A percentile compares a stretch with the other conserved stretches of the same genome.
Evolutionary conservation across 768 basidiomycete species (phyloP).

Genomic region (Phallus indusiatus): DNA sequence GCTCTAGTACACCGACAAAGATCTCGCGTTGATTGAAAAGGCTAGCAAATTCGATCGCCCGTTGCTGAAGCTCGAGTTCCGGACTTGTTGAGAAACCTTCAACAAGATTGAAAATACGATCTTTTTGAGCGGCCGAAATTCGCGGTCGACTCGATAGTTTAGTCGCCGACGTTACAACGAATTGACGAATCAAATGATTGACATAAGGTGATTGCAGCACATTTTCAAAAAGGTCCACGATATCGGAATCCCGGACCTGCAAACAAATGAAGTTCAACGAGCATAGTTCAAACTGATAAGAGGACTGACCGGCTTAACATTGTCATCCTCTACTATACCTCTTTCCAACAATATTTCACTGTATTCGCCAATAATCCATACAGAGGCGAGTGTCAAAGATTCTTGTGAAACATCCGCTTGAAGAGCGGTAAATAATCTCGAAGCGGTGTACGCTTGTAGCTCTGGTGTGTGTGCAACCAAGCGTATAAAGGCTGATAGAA

Average conservation of each 20-base stretch:
- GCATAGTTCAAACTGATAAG: neutral
- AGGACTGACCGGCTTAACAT: constrained; percentile 49
- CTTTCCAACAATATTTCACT: constrained; percentile 82
- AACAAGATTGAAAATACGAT: constrained; percentile 69
- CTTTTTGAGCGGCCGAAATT: constrained; percentile 56
- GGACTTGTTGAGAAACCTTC: constrained; percentile 78
- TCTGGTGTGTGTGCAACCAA: constrained; percentile 96
- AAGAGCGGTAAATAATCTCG: constrained; percentile 81
- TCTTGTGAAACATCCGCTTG: constrained; percentile 93
- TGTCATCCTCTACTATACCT: constrained; percentile 73
- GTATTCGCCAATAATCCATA: constrained; percentile 97
- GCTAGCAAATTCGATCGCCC: constrained; percentile 89
- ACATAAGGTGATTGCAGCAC: constrained; percentile 91
- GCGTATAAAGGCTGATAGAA: constrained; percentile 89
- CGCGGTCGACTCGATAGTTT: constrained; percentile 82
- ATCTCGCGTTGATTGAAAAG: constrained; percentile 73
- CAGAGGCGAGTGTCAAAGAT: constrained; percentile 82
- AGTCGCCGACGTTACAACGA: constrained; percentile 79
- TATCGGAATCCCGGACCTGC: constrained; percentile 70
- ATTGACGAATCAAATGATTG: constrained; percentile 86
- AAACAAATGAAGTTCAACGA: constrained; percentile 3
- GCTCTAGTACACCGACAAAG: constrained; percentile 78
- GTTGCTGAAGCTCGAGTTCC: constrained; percentile 91
- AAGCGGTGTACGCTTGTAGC: constrained; percentile 89
- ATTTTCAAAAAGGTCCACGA: constrained; percentile 79